These are phyloP conservation scores for Ceratocystis lukuohia DNA, from an alignment of 2,329 filamentous ascomycete genomes.

Conservation along the genomic window DNA sequence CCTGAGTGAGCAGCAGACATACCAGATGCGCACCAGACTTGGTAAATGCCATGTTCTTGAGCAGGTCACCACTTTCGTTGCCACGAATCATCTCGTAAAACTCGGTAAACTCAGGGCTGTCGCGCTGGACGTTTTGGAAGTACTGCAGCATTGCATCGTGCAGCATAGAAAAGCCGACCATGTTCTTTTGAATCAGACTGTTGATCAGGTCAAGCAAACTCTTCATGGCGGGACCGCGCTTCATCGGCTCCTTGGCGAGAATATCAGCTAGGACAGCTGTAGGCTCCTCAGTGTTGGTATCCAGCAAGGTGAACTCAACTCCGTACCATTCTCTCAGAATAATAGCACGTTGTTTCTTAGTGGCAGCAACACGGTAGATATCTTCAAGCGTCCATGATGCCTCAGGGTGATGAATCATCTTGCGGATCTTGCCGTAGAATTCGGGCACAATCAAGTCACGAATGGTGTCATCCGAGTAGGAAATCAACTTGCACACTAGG, in stretches of 20 bases:
- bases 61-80: constrained; percentile 76
- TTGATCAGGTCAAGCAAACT: constrained; percentile 80
- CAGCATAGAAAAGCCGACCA: constrained; percentile 92
- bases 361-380: constrained; percentile 81
- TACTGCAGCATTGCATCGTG: constrained; percentile 98
- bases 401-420: constrained; percentile 90
- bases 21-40: constrained; percentile 73
- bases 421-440: constrained; percentile 86
- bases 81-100: constrained; percentile 85
- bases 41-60: constrained; percentile 95
- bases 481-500: constrained; percentile 84
- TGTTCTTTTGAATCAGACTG: constrained; percentile 85
- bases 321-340: constrained; percentile 94
- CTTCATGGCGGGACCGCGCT: constrained; percentile 75
- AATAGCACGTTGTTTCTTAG: constrained; percentile 68
- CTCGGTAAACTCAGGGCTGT: constrained; percentile 68
- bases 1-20: constrained; percentile 69
- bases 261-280: constrained; percentile 61
- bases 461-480: constrained; percentile 79
- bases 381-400: constrained; percentile 97
- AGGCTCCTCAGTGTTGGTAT: constrained; percentile 41
- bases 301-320: constrained; percentile 76
- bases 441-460: constrained; percentile 81
- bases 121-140: constrained; percentile 64
- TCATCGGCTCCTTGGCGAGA: constrained; percentile 64